Base-by-base conservation (phyloP, 2,329 filamentous ascomycete species). In the Colletotrichum cereale region DNA sequence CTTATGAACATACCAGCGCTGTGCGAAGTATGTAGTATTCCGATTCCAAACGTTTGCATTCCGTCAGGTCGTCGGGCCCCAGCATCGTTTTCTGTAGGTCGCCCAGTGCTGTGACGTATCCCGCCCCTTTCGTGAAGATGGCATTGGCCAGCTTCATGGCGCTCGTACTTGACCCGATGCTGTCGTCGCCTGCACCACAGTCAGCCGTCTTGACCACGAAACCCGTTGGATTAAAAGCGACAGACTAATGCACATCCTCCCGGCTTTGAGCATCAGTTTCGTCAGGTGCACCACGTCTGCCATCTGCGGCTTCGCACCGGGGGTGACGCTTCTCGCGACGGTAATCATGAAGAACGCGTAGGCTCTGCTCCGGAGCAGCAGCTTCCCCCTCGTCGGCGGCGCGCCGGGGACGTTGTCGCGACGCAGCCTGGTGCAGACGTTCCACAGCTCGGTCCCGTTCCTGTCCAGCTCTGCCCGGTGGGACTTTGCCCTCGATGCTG, bases 271-370 rank as follows among this genome's bases (percentile, higher is more conserved):
- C 14, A 90, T 91, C 74, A 93, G 82, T 76, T 88, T 91, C 77
- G 94, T 83, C 26, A 94, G 79, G 66, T 92, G 88, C 38, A 89
- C 78, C 21, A 86, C 77, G 72, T 86, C 83, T 48, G 77, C 80
- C 55, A 76, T 14, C 12, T 36, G 44, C 18, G 21, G 53, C 40
- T 73, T 24, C 26, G 77, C 75, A 56, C 76, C 75, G 29, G 71
- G 76, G 56, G 73, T 75, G 64, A 74, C 69, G 21, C 62, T 71
- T 75, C 87, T 82, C 68, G 87, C 88, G 53, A 88, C 82, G 53
- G 92, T 89, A 18, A 97, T 83, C 67, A 96, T 80, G 18, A 91
- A 81, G 76, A 93, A 94, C 0, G 93, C 88, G 75, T 95, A 83
- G 2, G 87, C 79, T 52, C 87, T 84, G 16, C 80, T 80, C 18